Base-by-base conservation (phyloP, 139 green algal genomes). In the Gonium pectorale region DNA sequence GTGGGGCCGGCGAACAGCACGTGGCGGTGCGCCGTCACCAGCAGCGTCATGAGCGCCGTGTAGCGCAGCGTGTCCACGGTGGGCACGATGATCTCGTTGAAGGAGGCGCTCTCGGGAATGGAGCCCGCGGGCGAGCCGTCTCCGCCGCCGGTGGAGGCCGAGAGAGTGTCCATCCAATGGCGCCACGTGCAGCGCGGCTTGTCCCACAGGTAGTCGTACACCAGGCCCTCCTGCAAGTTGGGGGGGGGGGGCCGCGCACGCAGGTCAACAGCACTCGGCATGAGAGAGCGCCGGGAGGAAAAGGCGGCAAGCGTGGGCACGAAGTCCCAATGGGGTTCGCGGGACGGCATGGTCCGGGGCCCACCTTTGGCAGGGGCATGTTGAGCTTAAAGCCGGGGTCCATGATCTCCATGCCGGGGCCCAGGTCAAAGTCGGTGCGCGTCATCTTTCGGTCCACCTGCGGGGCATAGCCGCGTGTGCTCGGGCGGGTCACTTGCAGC, bases 61-160 rank as follows among this genome's bases (percentile, higher is more conserved):
- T 95, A 95, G 52, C 93, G 89, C 49, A 95, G 79, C 11, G 93
- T 96, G 87, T 96, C 93, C 5, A 95, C 83, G 26, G 93, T 96
- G n/a, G 83, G 85, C 5, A 96, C 80, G 73, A 96, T 87, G 70
- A 96, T 95, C 64, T 88, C 68, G 38, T 87, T 89, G 81, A 91
- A 90, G 66, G 80, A 38, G 9, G 88, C 43, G 52, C 67, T 71
- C 68, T 86, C 79, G 49, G 88, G 88, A 19, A 88, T 60, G 46
- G 73, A 17, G 24, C 31, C 81, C 5, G 67, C 44, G 40, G 40
- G 66, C n/a, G 15, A 79, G 21, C 68, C 64, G 13, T 40, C 64
- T 33, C 33, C 64, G 3, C 22, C 3, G 64, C 64, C 64, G 35
- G 15, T 35, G 31, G 5, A 21, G 54, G 22, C 54, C 60, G 6